Conservation (phyloP, 257 asterid genomes). For the Handroanthus guayacan region DNA sequence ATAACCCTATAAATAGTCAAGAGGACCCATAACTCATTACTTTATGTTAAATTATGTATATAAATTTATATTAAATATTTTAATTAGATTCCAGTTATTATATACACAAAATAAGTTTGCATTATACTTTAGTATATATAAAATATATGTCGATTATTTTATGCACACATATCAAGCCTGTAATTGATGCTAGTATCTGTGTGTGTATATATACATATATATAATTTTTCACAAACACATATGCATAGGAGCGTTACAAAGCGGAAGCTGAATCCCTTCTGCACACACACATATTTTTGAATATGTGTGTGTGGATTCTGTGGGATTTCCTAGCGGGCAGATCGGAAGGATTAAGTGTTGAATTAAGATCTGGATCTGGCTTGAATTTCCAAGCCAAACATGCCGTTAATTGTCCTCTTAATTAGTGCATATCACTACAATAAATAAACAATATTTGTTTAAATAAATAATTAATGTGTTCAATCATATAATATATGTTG, state of each 20-base stretch:
- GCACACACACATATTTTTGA: slow-evolving; percentile 33
- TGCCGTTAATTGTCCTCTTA: not conserved
- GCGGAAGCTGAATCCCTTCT: slow-evolving; percentile 45
- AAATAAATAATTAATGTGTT: not conserved
- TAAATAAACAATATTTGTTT: not conserved
- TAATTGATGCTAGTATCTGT: too few relatives aligned
- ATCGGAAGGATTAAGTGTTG: not conserved
- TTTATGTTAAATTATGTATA: not conserved
- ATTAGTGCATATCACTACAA: slow-evolving; percentile 8
- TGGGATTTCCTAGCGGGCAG: slow-evolving; percentile 13
- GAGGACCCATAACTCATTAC: too few relatives aligned
- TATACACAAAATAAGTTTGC: too few relatives aligned
- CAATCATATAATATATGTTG: too few relatives aligned
- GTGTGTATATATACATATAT: not conserved
- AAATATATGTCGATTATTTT: too few relatives aligned
- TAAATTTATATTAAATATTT: not conserved
- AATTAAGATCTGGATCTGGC: slow-evolving; percentile 48
- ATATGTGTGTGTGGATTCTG: slow-evolving; percentile 2
- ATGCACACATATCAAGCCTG: too few relatives aligned
- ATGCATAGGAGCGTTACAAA: slow-evolving; percentile 35
- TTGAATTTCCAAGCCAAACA: slow-evolving; percentile 48
- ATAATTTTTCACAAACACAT: not conserved
- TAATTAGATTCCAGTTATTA: too few relatives aligned
- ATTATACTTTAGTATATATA: too few relatives aligned
- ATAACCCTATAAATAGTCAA: too few relatives aligned